A percentile compares a stretch with the other conserved stretches of the same genome.
Conservation (phyloP, 2,329 filamentous ascomycete species). For the Botryotinia convoluta region DNA sequence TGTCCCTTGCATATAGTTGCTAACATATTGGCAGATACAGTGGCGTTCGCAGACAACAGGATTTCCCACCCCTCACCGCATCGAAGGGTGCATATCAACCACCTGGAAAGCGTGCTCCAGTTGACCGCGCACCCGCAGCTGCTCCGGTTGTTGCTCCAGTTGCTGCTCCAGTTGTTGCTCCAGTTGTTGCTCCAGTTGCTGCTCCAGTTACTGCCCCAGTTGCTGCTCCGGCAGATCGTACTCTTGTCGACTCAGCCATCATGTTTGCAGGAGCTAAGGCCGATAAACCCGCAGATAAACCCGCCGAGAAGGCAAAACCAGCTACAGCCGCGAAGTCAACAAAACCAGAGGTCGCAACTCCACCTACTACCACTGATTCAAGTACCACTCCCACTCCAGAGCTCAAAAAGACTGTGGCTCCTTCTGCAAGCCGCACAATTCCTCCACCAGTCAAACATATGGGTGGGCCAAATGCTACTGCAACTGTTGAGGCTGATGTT, state of each 20-base stretch:
- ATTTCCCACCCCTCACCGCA: constrained; percentile 62
- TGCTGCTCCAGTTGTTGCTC: constrained; percentile 64
- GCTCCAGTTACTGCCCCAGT: neutral
- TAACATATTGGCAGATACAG: constrained; percentile 64
- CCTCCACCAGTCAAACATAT: constrained; percentile 36
- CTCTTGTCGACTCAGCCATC: constrained; percentile 79
- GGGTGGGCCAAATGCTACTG: constrained; percentile 51
- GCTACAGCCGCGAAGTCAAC: constrained; percentile 32
- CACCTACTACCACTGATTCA: constrained; percentile 35
- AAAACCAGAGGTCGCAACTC: constrained; percentile 33
- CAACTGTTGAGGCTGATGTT: constrained; percentile 61
- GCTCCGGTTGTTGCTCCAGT: constrained; percentile 54
- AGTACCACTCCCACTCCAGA: constrained; percentile 31
- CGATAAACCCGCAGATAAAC: constrained; percentile 34
- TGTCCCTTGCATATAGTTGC: neutral
- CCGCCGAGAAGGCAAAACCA: constrained; percentile 33
- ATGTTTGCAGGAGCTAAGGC: constrained; percentile 73
- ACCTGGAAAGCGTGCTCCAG: constrained; percentile 79
- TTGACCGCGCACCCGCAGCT: constrained; percentile 49
- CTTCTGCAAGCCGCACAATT: constrained; percentile 37
- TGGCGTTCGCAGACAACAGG: constrained; percentile 75
- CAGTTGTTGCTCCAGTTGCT: constrained; percentile 60
- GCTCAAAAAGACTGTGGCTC: constrained; percentile 35
- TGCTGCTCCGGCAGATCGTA: constrained; percentile 2
- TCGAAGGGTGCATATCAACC: constrained; percentile 78